phyloP scores from a whole-genome alignment of 257 asterid species.

The Haberlea rhodopensis region DNA sequence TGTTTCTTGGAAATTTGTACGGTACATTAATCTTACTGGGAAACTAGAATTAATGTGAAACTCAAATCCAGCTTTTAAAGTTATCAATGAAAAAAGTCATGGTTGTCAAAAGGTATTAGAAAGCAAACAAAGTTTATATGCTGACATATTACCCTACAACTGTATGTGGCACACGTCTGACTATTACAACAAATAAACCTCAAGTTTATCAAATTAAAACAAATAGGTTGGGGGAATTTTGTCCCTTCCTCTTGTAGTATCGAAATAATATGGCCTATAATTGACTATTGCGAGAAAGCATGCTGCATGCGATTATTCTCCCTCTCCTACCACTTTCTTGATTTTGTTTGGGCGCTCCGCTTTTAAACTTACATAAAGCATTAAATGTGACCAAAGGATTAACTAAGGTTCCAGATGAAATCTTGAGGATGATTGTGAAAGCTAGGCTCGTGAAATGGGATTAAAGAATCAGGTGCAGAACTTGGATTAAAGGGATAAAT shows the following conservation, averaged over 20 bases:
- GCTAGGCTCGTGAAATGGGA: background rate
- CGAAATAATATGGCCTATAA: background rate
- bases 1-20: background rate
- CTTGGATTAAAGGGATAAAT: background rate
- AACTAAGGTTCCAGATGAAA: background rate
- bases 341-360: background rate
- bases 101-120: background rate
- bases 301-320: background rate
- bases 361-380: background rate
- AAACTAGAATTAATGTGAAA: background rate
- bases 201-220: background rate
- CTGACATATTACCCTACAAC: background rate
- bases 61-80: too few relatives aligned
- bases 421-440: background rate
- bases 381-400: background rate
- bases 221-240: background rate
- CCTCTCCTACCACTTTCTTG: background rate
- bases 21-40: background rate
- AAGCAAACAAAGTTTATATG: slow-evolving; percentile 4
- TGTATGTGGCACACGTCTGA: background rate
- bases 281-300: background rate
- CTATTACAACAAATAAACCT: background rate
- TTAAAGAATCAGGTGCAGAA: background rate
- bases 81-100: background rate
- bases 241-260: background rate